Base-by-base conservation (phyloP, 2,329 filamentous ascomycete genomes). In the Cytospora mali region DNA sequence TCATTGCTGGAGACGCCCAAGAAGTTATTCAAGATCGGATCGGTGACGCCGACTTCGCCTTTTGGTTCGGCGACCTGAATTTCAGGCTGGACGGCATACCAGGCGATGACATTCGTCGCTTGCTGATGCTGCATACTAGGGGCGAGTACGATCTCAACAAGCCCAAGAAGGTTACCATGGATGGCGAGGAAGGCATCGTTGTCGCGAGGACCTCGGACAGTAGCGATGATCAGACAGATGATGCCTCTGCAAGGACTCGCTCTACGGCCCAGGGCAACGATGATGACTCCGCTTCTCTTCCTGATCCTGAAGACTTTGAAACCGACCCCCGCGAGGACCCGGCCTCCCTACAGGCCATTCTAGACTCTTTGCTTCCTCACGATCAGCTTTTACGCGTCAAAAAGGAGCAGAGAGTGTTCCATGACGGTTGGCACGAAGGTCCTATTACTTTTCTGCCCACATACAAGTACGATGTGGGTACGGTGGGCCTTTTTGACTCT, bases 401-500 rank as follows among this genome's bases (percentile, higher is more conserved):
- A 69, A 86, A 84, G 67, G 78, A 86, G 46, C 84, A 86, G n/a
- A 95, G 90, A 72, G 87, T 88, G 0, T 96, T 99, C 66, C 86
- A 96, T 64, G 91, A 97, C 66, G 94, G 93, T 1, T 99, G 95
- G 93, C 84, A 84, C 56, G 95, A 99, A 79, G 95, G 93, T 0
- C 82, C 87, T 0, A 93, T 99, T 61, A 86, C 86, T 1, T 99
- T 99, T 71, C 74, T 98, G 18, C 95, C 95, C 1, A 96, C 95
- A 0, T 99, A 99, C 76, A 99, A 99, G 75, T 99, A 99, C 69
- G 96, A 99, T 71, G 82, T 97, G 29, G 95, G 95, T n/a, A 96
- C 90, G 31, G 86, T 97, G 33, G 91, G 91, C 2, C 84, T 93
- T 31, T 99, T 97, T 73, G 96, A 99, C 76, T 92, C 93, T 0